Conservation (phyloP, 2,329 filamentous ascomycete species). For the Epichloe uncinata region DNA sequence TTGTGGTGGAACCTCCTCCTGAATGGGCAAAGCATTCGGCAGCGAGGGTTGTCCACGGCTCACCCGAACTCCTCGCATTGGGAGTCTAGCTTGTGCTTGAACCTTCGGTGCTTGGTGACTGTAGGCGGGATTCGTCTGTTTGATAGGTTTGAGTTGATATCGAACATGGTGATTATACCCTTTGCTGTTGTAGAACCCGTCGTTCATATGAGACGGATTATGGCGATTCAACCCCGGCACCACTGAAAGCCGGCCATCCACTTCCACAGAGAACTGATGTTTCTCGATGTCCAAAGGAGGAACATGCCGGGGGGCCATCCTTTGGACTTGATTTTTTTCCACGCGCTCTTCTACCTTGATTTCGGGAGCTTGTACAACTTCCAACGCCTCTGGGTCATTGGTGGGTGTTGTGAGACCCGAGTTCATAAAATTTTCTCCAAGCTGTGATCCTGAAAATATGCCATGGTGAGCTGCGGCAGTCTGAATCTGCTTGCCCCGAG, state of each 20-base stretch:
- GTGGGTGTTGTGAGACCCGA: constrained; percentile 24
- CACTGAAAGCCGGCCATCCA: constrained; percentile 17
- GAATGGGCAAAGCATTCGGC: not conserved
- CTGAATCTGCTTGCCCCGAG: not conserved
- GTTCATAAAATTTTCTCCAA: constrained; percentile 26
- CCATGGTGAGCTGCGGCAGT: constrained; percentile 8
- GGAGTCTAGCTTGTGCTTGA: constrained; percentile 20
- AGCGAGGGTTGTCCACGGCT: constrained; percentile 1
- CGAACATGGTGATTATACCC: constrained; percentile 10
- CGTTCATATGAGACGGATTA: constrained; percentile 16
- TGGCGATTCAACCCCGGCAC: constrained; percentile 13
- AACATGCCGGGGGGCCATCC: not conserved
- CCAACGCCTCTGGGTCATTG: constrained; percentile 14
- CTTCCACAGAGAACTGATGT: constrained; percentile 3
- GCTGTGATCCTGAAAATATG: constrained; percentile 25
- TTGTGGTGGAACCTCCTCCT: not conserved
- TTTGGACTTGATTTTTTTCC: constrained; percentile 1
- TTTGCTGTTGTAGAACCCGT: constrained; percentile 19
- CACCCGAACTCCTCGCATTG: constrained; percentile 20
- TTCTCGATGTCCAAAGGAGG: not conserved
- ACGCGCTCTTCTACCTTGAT: constrained; percentile 3
- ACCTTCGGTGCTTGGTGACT: constrained; percentile 9
- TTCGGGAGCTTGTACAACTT: constrained; percentile 5
- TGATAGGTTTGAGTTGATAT: constrained; percentile 8
- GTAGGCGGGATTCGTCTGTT: constrained; percentile 9